Conservation (phyloP, 2,329 filamentous ascomycete species). For the Monosporascus cannonballus region DNA sequence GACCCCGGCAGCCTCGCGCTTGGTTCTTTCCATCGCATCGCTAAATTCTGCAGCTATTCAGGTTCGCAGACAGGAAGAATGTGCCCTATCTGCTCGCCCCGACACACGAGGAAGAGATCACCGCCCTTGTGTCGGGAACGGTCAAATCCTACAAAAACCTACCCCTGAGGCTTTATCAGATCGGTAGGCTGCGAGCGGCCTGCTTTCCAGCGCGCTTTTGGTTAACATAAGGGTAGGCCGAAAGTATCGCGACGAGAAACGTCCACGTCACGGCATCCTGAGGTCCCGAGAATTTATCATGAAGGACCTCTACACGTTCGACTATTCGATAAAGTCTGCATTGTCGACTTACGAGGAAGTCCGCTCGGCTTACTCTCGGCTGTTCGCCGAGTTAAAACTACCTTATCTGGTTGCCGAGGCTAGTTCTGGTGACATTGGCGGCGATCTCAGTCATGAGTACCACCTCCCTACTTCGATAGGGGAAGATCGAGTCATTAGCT, state of each 20-base stretch:
- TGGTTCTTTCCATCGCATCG: constrained; percentile 1
- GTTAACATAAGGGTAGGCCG: constrained; percentile 47
- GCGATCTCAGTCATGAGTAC: constrained; percentile 89
- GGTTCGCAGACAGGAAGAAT: constrained; percentile 72
- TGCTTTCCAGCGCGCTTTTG: neutral
- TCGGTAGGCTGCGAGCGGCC: constrained; percentile 48
- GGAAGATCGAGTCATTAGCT: constrained; percentile 79
- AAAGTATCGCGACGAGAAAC: constrained; percentile 90
- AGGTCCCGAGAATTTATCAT: constrained; percentile 89
- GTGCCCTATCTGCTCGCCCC: constrained; percentile 73
- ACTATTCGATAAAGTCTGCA: constrained; percentile 60
- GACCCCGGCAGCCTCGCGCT: constrained; percentile 1
- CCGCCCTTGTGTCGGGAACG: constrained; percentile 64
- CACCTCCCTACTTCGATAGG: constrained; percentile 75
- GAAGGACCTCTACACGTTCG: constrained; percentile 98
- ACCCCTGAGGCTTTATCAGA: constrained; percentile 85
- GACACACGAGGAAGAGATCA: constrained; percentile 97
- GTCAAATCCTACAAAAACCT: constrained; percentile 80
- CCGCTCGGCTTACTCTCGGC: constrained; percentile 62
- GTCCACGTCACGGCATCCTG: constrained; percentile 81
- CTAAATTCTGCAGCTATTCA: constrained; percentile 59
- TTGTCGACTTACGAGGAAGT: constrained; percentile 75
- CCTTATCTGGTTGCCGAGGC: constrained; percentile 82
- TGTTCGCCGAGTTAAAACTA: constrained; percentile 79
- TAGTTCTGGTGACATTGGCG: constrained; percentile 94